Base-by-base conservation (phyloP, 1,284 basidiomycete species). In the Pyrrhoderma lamaoense region DNA sequence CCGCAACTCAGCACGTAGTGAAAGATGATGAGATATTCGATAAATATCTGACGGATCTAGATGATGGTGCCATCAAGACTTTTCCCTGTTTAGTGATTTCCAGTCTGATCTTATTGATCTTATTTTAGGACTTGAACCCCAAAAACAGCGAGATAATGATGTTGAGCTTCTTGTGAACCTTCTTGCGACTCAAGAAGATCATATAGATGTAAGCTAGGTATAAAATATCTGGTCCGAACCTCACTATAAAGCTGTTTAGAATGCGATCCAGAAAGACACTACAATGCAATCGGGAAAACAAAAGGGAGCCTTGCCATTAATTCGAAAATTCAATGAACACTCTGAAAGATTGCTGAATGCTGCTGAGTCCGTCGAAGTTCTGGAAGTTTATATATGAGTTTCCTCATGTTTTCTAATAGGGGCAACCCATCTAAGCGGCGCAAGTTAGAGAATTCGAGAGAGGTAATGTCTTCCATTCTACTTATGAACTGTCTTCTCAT, bases 291-390 rank as follows among this genome's bases (percentile, higher is more conserved):
- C 94, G 3, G 96, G 96, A 5, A 80, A 85, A 59, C 89, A 96
- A 64, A 76, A 85, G 45, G 85, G 84, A 19, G 87, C 89, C 16
- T 67, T 99, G 36, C 96, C 96, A 0, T 76, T 99, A 31, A 97
- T 99, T 60, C 79, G 96, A 39, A 87, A 95, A 60, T 99, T 99
- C 71, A 99, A 99, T 63, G 92, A 97, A 62, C 96, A 99, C 67
- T 95, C 92, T 0, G 89, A 94, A 60, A 75, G 92, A 57, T 69
- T 98, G 13, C 72, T 98, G 23, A 86, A 87, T 52, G 79, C 85
- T 42, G 80, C 85, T 3, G 61, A 88, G 85, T 85, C 62, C 60
- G 82, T 68, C 27, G 11, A 31, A 11, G 5, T 31, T 11, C 27
- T 31, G 43, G 31, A 8, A 42, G 18, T 46, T 22, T 35, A 21